Base-by-base conservation (phyloP, 2,329 filamentous ascomycete genomes). In the Alternaria atra region DNA sequence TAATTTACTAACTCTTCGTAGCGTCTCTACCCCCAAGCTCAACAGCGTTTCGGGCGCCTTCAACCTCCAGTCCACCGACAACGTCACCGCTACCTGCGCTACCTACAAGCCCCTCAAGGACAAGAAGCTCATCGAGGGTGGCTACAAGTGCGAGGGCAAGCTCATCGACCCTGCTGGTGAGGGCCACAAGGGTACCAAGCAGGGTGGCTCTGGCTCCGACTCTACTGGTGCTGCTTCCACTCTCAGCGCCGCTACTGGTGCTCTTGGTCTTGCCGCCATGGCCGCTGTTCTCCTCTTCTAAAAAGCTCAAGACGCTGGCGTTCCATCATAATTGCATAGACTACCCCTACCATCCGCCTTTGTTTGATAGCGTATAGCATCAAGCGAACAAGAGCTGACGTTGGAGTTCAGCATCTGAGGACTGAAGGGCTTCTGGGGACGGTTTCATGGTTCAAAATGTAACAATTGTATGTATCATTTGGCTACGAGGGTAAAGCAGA, bases 21-120 rank as follows among this genome's bases (percentile, higher is more conserved):
- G 93, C 61, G 89, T 95, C 68, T 76, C 84, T 35, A 86, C 97
- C 55, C 90, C 91, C 62, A 76, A 81, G 17, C 75, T 85, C 40
- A 69, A 75, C 60, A 77, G 79, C 58, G 80, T 84, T 66, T 76
- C 75, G 63, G 83, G 83, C 77, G 80, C 82, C 44, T 84, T 84
- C 79, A 84, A 83, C 79, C 71, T 85, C 54, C 80, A 83, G 72
- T 83, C 81, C 13, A 77, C 79, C 52, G 73, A 72, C 47, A 75
- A 84, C 70, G 73, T 84, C 63, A 69, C 70, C 54, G 54, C 61
- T 23, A 70, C 73, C 35, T 84, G 83, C 78, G 60, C 63, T 60
- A 70, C 70, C 69, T 84, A 83, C 79, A 63, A 81, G 69, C 81
- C 83, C 70, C 79, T 71, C 37, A 79, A 78, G 80, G 39, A 37